phyloP scores from a whole-genome alignment of 2,329 filamentous ascomycete species.

The Ophiostoma pallidulum region DNA sequence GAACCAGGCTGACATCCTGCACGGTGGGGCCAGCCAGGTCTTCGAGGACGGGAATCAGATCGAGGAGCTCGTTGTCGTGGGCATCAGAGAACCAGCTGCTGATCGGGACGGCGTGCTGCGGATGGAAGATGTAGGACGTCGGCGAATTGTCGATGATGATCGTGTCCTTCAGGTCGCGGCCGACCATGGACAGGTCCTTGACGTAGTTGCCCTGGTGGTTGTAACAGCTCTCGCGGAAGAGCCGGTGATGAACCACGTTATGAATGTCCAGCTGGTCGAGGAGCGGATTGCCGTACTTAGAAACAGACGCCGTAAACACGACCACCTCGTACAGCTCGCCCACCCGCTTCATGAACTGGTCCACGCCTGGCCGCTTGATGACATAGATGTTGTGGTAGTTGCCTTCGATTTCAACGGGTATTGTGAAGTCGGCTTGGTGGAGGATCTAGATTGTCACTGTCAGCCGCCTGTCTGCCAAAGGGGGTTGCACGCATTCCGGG shows the following conservation, averaged over 20 bases:
- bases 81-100: slow-evolving; percentile 99
- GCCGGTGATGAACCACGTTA: slow-evolving; percentile 85
- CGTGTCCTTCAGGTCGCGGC: slow-evolving; percentile 88
- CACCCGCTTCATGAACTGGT: slow-evolving; percentile 97
- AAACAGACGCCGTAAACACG: slow-evolving; percentile 96
- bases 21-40: slow-evolving; percentile 85
- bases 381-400: slow-evolving; percentile 99
- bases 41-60: slow-evolving; percentile 95
- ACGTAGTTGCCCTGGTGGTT: slow-evolving; percentile 99
- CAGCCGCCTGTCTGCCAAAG: background rate
- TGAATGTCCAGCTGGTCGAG: slow-evolving; percentile 97
- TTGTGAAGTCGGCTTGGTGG: slow-evolving; percentile 97
- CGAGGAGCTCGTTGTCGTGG: slow-evolving; percentile 95
- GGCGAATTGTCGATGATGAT: slow-evolving; percentile 99
- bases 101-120: slow-evolving; percentile 96
- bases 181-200: slow-evolving; percentile 96
- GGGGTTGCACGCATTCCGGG: background rate
- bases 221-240: slow-evolving; percentile 98
- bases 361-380: slow-evolving; percentile 96
- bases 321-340: slow-evolving; percentile 97
- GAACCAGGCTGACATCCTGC: slow-evolving; percentile 90
- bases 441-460: slow-evolving; percentile 56
- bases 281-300: slow-evolving; percentile 96
- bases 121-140: slow-evolving; percentile 98
- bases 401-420: slow-evolving; percentile 96